Base-by-base conservation (phyloP, 2,329 filamentous ascomycete genomes). In the Geosmithia putterillii region DNA sequence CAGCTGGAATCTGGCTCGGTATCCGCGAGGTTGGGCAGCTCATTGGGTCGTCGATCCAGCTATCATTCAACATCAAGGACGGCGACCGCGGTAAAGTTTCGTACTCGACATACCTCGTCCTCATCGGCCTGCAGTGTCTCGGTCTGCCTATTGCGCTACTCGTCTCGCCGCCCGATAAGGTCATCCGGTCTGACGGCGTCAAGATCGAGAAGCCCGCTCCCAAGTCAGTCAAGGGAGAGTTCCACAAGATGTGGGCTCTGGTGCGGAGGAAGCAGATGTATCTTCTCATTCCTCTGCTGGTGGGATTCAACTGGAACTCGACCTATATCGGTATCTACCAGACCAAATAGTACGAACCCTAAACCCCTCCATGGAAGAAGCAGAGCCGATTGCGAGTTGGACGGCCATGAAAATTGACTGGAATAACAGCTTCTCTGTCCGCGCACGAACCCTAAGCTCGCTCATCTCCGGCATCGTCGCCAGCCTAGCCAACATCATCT, bases 121-220 rank as follows among this genome's bases (percentile, higher is more conserved):
- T 84, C 53, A 82, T 84, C 45, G 76, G 72, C 0, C 57, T 85
- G 1, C 81, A 84, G 53, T 73, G 73, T 1, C 46, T 69, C 0
- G 55, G 49, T 1, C 48, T 50, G 1, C 49, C 52, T 3, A 46
- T 57, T 9, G 53, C 53, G 2, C 44, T 58, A 15, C 44, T 55
- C n/a, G 44, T 57, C 2, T 56, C 53, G 8, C 51, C 48, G 3
- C 54, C 56, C 1, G 48, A 57, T 10, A 57, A 57, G 40, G 55
- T 57, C 3, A 47, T 51, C 22, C 49, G 56, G 35, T 43, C 42
- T 3, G 53, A 57, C 41, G 56, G 52, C 18, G 15, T 15, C 18
- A 6, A 7, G 6, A 15, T 37, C 15, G 15, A 6, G 7, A 37
- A 7, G 7, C 6, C 15, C 15, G 15, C 15, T 7, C 35, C 35